phyloP scores from a whole-genome alignment of 345 rosid genomes.

The Eucalyptus marginata region DNA sequence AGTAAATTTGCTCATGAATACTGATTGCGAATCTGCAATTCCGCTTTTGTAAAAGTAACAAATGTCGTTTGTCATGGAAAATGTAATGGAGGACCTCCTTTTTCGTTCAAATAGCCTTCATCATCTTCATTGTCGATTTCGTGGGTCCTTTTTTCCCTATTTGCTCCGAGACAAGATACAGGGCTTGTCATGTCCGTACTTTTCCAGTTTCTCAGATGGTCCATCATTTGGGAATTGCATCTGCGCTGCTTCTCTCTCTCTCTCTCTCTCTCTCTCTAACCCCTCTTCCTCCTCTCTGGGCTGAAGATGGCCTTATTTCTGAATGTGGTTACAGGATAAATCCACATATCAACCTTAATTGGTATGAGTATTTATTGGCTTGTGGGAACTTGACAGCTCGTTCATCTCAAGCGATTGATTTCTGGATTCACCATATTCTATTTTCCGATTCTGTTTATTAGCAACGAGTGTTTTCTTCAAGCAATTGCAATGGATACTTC shows the following conservation, averaged over 20 bases:
- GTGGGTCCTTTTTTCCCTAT: background rate
- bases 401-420: background rate
- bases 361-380: background rate
- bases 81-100: background rate
- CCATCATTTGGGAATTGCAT: background rate
- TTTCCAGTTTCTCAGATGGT: background rate
- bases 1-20: background rate
- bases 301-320: background rate
- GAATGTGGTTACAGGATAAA: background rate
- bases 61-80: background rate
- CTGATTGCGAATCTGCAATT: background rate
- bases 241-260: background rate
- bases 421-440: background rate
- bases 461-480: background rate
- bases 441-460: background rate
- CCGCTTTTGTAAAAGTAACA: background rate
- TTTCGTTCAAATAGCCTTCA: background rate
- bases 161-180: background rate
- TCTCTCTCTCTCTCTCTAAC: background rate
- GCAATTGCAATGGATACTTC: background rate
- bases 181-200: background rate
- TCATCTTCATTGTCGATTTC: background rate
- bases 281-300: too few species aligned
- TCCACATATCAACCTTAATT: background rate
- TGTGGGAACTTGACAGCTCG: background rate